These are phyloP conservation scores for Curvularia hawaiiensis DNA, from an alignment of 2,329 filamentous ascomycete genomes.

Conservation along the genomic window DNA sequence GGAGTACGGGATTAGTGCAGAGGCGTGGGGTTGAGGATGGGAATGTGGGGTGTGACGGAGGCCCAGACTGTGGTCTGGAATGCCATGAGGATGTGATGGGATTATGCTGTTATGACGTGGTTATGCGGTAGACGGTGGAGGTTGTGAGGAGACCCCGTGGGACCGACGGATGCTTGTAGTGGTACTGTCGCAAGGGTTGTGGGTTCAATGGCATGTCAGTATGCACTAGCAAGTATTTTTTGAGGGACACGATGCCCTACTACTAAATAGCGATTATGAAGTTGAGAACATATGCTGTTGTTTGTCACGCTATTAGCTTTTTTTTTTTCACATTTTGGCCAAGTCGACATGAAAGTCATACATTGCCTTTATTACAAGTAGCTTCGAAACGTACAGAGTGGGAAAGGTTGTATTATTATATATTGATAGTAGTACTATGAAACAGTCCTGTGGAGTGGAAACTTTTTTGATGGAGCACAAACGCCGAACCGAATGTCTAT, in stretches of 20 bases:
- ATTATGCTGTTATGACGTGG: not conserved
- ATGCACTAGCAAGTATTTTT: too few relatives aligned
- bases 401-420: not conserved
- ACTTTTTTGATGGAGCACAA: constrained; percentile 4
- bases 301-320: too few relatives aligned
- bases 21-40: not conserved
- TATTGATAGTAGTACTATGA: not conserved
- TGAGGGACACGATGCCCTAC: too few relatives aligned
- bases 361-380: not conserved
- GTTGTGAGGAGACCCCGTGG: not conserved
- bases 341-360: not conserved
- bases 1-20: not conserved
- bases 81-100: not conserved
- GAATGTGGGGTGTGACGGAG: not conserved
- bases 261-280: too few relatives aligned
- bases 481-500: constrained; percentile 13
- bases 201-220: too few relatives aligned
- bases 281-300: too few relatives aligned
- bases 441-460: not conserved
- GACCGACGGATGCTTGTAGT: not conserved
- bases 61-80: not conserved
- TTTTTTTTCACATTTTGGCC: not conserved
- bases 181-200: not conserved
- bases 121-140: not conserved
- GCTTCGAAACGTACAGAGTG: not conserved